Evolutionary conservation across 495 filamentous ascomycete species (phyloP), one percentile per base, ranked within the genome.

Genomic region (Aspergillus panamensis): DNA sequence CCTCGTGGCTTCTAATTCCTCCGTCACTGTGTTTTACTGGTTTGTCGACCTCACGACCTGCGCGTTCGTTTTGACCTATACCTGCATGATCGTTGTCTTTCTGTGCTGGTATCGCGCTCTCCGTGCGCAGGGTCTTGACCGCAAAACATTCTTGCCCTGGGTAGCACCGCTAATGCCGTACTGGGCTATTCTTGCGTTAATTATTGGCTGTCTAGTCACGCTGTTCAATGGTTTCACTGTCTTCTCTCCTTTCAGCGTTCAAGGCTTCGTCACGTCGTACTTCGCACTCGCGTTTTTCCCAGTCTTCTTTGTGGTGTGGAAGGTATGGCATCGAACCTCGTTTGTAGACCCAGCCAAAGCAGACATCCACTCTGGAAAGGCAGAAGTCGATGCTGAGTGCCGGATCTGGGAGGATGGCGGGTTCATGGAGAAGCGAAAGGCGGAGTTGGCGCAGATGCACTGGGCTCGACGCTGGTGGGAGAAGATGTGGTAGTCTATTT

Each of bases 61-160:
- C 33, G 80, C 77, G 14, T 73, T 77, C 31, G 73, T 85, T 42
- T 76, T 86, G 43, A 82, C 80, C n/a, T 86, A 82, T 72, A 76
- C 76, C 16, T 73, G 74, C 50, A 79, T 84, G 58, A 72, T 75
- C 52, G 62, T 71, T 7, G 80, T 80, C 40, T 86, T 85, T 58
- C 70, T 86, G 19, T 72, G 64, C 19, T 87, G 85, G 72, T 82
- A 81, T 63, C 75, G 77, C 30, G 83, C 81, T 8, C 71, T 86
- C 17, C 69, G 72, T 0, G 76, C 79, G 4, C 82, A 84, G 49
- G 78, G 76, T 1, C 77, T 87, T 39, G 72, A 80, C 25, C 77
- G 81, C 29, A 65, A 66, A 44, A 52, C 58, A 0, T 66, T 61
- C 14, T 60, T 71, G 1, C 70, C 68, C 14, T 73, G 66, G 68